Evolutionary conservation across 805 yeast genomes (phyloP), one percentile per base, ranked within the genome.

Genomic region (Limtongia smithiae): DNA sequence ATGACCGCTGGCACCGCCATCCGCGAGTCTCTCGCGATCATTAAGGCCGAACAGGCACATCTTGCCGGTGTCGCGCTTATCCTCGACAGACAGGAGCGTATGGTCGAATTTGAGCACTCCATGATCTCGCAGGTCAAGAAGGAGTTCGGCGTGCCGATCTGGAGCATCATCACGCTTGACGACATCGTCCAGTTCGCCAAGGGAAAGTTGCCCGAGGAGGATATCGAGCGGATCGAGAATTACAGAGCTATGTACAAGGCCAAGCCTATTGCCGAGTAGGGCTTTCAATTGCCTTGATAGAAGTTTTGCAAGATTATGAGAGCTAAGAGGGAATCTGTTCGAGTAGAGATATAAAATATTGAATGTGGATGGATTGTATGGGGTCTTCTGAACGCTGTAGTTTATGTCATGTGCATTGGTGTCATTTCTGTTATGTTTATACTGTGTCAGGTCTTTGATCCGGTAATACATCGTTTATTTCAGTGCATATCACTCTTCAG

Each of bases 1-100:
- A 90, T 91, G 82, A 91, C 97, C 52, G 97, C 97, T 1, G 98
- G 98, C 35, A 93, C 97, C 51, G 97, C 98, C 42, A 89, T 90
- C 66, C 85, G 85, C 61, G 97, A 93, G 71, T 97, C 97, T 0
- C 85, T 86, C 62, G 80, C 76, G 41, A 84, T 93, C 62, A 88
- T 93, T 60, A 69, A 70, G 22, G 69, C 62, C 22, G 91, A 81
- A 58, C 72, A 78, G 31, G 98, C 96, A 41, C 63, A 70, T 12
- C 83, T 88, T 20, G 85, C 81, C 40, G 97, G 95, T 7, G 79
- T 88, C 49, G 82, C 89, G 52, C 86, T 93, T 63, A 95, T 96
- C 6, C 78, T 93, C 60, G 98, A 93, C 68, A 83, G 98, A 75
- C 95, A 90, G 74, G 98, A 93, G 71, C 66, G 70, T 48, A 82